Base-by-base conservation (phyloP, 1,284 basidiomycete species). In the Moesziomyces globuligerus region DNA sequence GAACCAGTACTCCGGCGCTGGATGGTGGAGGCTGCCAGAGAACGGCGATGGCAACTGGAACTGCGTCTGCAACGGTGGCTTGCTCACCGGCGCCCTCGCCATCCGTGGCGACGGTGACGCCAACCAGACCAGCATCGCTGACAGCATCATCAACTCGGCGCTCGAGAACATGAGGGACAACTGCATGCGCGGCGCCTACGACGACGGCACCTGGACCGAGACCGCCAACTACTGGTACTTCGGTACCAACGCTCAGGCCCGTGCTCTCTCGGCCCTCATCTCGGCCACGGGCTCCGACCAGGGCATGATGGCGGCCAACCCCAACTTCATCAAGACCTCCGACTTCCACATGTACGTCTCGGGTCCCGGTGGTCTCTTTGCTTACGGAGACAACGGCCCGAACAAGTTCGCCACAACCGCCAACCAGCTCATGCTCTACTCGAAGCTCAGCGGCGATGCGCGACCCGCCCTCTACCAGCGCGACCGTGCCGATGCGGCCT, bases 151-250 rank as follows among this genome's bases (percentile, higher is more conserved):
- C 40, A 87, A 97, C 44, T 83, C 86, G 55, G 90, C 91, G 9
- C 83, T 94, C 42, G 83, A 87, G 62, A 93, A 92, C 80, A 92
- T 93, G 34, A 85, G 88, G 62, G 72, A 85, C 57, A 94, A 94
- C 83, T 98, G 96, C 82, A 91, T 89, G 78, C 65, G 80, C 17
- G 87, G 83, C 50, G 84, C 85, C 24, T 75, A 74, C 69, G 37
- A 85, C 34, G 95, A 98, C 79, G 95, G 95, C 20, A 91, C 93
- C 18, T 98, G 96, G 95, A 85, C 89, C 20, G 95, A 99, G 84
- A 97, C 94, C 0, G 87, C 93, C 58, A 93, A 98, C 85, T 79
- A 83, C 61, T 84, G 84, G 84, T 85, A 85, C 78, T 85, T 85
- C 60, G 84, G 84, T 39, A 94, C 92, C 39, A 95, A 93, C 21